phyloP scores from a whole-genome alignment of 2,329 filamentous ascomycete genomes.

The Pseudocercospora vitis region DNA sequence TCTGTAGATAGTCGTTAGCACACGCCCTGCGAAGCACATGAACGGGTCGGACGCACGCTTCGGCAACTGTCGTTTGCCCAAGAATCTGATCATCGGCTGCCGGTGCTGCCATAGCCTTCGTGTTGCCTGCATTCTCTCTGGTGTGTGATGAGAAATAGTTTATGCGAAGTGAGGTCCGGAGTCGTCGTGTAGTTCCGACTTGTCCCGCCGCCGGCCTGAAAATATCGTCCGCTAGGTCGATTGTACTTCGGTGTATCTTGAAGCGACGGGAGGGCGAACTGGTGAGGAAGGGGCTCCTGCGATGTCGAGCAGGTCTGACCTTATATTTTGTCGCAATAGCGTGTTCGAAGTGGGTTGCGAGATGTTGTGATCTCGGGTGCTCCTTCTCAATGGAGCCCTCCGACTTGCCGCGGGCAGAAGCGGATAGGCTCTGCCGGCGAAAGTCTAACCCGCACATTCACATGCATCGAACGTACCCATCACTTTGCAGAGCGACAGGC shows the following conservation, averaged over 20 bases:
- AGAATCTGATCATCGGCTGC: conserved; percentile 54
- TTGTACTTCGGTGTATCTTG: too few species aligned
- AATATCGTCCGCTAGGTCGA: too few species aligned
- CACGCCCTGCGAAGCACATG: neutral
- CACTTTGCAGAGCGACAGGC: conserved; percentile 5
- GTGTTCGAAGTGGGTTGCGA: too few species aligned
- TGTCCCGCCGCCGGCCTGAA: neutral
- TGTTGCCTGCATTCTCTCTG: conserved; percentile 47
- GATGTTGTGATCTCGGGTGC: too few species aligned
- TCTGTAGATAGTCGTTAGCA: conserved; percentile 49
- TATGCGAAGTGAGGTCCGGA: neutral
- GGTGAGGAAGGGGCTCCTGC: too few species aligned
- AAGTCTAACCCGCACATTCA: conserved; percentile 3
- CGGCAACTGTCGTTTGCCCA: conserved; percentile 51
- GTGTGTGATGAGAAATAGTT: conserved; percentile 2
- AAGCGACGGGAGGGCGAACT: too few species aligned
- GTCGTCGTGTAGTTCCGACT: too few species aligned
- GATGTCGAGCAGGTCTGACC: too few species aligned
- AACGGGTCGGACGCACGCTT: conserved; percentile 39
- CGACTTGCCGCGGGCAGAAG: neutral
- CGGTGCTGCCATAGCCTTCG: conserved; percentile 48
- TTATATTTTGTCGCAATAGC: too few species aligned
- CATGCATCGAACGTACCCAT: neutral
- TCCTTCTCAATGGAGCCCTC: neutral
- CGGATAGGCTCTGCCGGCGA: too few species aligned